Base-by-base conservation (phyloP, 2,329 filamentous ascomycete species). In the Clonostachys sp. region DNA sequence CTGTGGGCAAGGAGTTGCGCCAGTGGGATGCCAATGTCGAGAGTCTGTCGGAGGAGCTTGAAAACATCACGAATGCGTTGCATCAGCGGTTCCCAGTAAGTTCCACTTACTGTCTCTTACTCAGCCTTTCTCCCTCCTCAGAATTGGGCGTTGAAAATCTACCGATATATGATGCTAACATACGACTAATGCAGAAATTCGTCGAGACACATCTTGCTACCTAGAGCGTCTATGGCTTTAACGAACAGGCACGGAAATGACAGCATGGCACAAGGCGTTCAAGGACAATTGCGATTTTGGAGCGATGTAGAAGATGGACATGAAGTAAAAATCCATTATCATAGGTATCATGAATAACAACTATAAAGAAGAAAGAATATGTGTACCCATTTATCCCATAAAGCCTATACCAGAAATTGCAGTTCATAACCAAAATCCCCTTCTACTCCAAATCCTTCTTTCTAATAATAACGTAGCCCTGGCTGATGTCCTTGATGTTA, bases 21-120 rank as follows among this genome's bases (percentile, higher is more conserved):
- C 81, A 85, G 57, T 97, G 92, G 92, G 92, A 97, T 66, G 77
- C 81, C 34, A 95, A 95, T 57, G 89, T 97, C 17, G 86, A 92
- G 63, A 84, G 84, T 30, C 65, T 97, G 48, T 85, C 91, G 3
- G 91, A 97, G 65, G 89, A 95, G 62, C 88, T 96, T 6, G 92
- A 96, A 68, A 86, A 84, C 55, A 84, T 95, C 51, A 89, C 89
- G 14, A 90, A 89, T 41, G 80, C 86, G 55, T 76, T 97, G 54
- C 87, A 94, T 64, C 82, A 82, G 53, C 82, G 89, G 61, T 90
- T 92, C 64, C 91, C 94, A 18, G 86, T 74, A 56, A 54, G 67
- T 64, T 35, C 34, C n/a, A 20, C n/a, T 20, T 42, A 42, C 12
- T 17, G 24, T 34, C 6, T 5, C 53, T 54, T 18, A 56, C 50